A percentile compares a stretch with the other conserved stretches of the same genome.
Evolutionary conservation across 768 basidiomycete species (phyloP).

Genomic region (Sarcomyxa edulis): DNA sequence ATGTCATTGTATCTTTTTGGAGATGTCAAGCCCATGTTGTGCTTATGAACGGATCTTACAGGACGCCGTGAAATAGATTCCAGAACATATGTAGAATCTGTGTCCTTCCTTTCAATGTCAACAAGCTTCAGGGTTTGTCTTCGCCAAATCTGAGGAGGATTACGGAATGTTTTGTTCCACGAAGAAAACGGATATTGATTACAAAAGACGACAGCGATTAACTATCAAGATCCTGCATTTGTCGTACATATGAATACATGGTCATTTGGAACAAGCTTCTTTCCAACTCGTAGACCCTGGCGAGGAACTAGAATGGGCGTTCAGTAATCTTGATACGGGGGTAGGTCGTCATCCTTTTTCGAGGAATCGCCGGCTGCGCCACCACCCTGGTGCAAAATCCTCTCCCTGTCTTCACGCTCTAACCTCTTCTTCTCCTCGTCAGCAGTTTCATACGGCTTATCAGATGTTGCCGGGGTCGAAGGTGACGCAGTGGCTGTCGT

Average conservation of each 20-base stretch:
- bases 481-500: not conserved
- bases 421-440: conserved; percentile 61
- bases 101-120: too few relatives aligned
- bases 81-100: too few relatives aligned
- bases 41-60: too few relatives aligned
- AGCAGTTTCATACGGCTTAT: conserved; percentile 36
- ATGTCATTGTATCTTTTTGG: too few relatives aligned
- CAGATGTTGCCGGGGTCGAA: conserved; percentile 10
- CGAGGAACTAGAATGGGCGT: too few relatives aligned
- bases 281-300: too few relatives aligned
- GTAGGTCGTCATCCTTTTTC: conserved; percentile 39
- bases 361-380: conserved; percentile 11
- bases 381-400: conserved; percentile 28
- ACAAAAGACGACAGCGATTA: not conserved
- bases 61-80: too few relatives aligned
- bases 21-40: too few relatives aligned
- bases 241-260: not conserved
- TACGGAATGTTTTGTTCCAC: too few relatives aligned
- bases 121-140: too few relatives aligned
- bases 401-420: conserved; percentile 65
- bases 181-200: not conserved
- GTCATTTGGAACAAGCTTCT: not conserved
- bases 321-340: conserved; percentile 41
- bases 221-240: not conserved
- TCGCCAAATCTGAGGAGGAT: too few relatives aligned